Base-by-base conservation (phyloP, 257 asterid species). In the Capsicum rhomboideum region DNA sequence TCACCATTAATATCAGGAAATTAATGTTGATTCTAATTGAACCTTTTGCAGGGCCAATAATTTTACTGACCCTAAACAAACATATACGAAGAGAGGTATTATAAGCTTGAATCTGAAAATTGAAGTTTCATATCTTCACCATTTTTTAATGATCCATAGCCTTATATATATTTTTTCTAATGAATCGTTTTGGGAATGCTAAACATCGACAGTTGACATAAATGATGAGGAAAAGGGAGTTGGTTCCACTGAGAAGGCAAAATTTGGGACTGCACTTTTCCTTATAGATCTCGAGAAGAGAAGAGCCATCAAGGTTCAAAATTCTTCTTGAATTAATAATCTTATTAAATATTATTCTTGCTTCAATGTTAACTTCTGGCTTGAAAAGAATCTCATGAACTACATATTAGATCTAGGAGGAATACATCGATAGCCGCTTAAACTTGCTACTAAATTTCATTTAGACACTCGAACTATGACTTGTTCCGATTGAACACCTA, bases 221-320 rank as follows among this genome's bases (percentile, higher is more conserved):
- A 86, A 29, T 10, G 86, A 86, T 86, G 82, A 78, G 82, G 98
- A 94, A 92, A 91, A 86, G 21, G 97, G 94, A 49, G 72, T 78
- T 86, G 87, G 77, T 34, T 79, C 79, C 4, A 50, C 17, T 8
- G 55, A 87, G 82, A 92, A 92, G 89, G 89, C 98, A 18, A 90
- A 91, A 84, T 90, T 93, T 61, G 99, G 99, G 82, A 96, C 98
- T 4, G 98, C 97, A 13, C 67, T 79, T 90, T 96, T 89, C 87
- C 98, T 96, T 49, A 85, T 96, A 34, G 95, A 96, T 84, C 95
- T 93, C 6, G 99, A 96, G 89, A 93, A 88, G 42, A 92, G 83
- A 80, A 87, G 99, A 72, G 86, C 98, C 4, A 96, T 96, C 54
- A 96, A 96, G 99, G 99, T 96, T 78, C 54, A 83, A 74, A 49